Base-by-base conservation (phyloP, 1,139 yeast species). In the Nakaseomyces delphensis region DNA sequence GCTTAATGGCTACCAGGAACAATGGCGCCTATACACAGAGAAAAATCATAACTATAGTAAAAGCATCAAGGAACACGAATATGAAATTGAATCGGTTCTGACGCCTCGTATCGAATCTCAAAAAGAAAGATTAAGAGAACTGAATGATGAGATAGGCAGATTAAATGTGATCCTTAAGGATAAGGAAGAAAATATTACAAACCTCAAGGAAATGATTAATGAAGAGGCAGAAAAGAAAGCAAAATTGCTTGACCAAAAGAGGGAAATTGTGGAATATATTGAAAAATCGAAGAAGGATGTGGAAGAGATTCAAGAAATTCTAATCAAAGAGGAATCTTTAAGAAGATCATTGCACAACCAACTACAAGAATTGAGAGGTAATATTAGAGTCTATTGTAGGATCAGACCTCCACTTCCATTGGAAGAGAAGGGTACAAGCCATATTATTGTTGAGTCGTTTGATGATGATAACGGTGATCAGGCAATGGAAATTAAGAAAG, bases 321-420 rank as follows among this genome's bases (percentile, higher is more conserved):
- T 72, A 18, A 48, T 65, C 2, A 62, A 61, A 29, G 83, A 76
- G 46, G 83, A 79, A 47, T 57, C 67, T 0, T 52, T 64, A 24
- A 69, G 96, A 51, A 67, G 96, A n/a, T 59, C 65, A 16, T 63
- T 85, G 3, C 96, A 87, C 56, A 79, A 84, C 55, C 72, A 69
- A 47, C 67, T 89, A 10, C 96, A 89, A 60, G 95, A 86, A 46
- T 63, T 89, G 35, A 85, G 89, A 59, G 98, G 98, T 0, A 91
- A 87, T 54, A 86, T 91, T 31, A 67, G 98, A 36, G 97, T 91
- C 0, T 87, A 80, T 54, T 91, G 97, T 58, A 72, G 98, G 35
- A 72, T 89, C 3, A 70, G 95, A 41, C 96, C 96, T 0, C 65
- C 70, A 2, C 46, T 56, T 15, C 25, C 38, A 16, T 47, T 39